Base-by-base conservation (phyloP, 73 alveolate genomes). In the Symbiodinium pilosum region DNA sequence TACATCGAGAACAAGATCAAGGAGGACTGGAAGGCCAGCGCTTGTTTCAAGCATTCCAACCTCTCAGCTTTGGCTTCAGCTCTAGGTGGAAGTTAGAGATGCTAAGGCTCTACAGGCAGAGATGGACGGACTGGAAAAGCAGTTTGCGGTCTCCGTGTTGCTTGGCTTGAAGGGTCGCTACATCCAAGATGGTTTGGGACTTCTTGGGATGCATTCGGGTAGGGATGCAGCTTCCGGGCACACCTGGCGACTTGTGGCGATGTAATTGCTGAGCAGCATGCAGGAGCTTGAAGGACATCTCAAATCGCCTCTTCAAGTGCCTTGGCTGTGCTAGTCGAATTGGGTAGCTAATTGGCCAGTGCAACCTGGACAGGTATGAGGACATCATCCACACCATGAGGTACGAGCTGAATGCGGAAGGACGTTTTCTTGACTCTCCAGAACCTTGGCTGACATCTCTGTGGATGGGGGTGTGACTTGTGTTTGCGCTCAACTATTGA, bases 301-400 rank as follows among this genome's bases (percentile, higher is more conserved):
- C 95, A 1, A 83, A 88, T 24, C 95, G 95, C 38, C 43, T 88
- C 39, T 88, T 88, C 95, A 88, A 64, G 95, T 41, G 18, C 3
- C 94, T 26, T 86, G 43, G 92, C 64, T 24, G 81, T 14, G 69
- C 42, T 18, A n/a, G 30, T 3, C 52, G n/a, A n/a, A n/a, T n/a
- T n/a, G n/a, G n/a, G n/a, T n/a, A n/a, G n/a, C n/a, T n/a, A n/a
- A n/a, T n/a, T n/a, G n/a, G n/a, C n/a, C n/a, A n/a, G n/a, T n/a
- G n/a, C n/a, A n/a, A n/a, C n/a, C n/a, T n/a, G n/a, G n/a, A n/a
- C 43, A 91, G 97, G 97, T 91, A 91, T 30, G 97, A 91, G 81
- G 77, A 69, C 73, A 43, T 91, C 89, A 68, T 91, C 77, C 97
- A 91, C 97, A 41, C 42, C 68, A 26, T 91, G 88, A 71, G 97